These are phyloP conservation scores for Psilocybe mexicana DNA, from an alignment of 1,284 basidiomycete genomes.

Conservation along the genomic window DNA sequence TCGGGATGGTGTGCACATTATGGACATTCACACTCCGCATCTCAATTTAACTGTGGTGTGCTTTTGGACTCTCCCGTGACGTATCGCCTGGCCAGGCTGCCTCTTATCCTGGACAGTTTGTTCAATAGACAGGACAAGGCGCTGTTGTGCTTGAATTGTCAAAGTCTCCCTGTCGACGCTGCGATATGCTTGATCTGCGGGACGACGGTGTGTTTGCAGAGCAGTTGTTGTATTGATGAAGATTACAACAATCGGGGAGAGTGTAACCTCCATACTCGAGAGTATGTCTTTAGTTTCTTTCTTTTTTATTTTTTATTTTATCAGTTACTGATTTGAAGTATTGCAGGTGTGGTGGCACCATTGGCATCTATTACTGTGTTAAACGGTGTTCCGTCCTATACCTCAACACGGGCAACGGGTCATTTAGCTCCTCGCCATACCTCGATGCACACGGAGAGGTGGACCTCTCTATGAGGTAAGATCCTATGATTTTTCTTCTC, in stretches of 20 bases:
- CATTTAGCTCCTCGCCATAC: conserved; percentile 89
- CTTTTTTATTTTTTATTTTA: conserved; percentile 6
- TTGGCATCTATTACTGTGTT: conserved; percentile 91
- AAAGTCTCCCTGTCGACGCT: conserved; percentile 80
- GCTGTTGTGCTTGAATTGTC: conserved; percentile 77
- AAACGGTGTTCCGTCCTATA: conserved; percentile 94
- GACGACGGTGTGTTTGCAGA: conserved; percentile 86
- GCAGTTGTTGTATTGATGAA: conserved; percentile 86
- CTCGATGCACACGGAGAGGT: conserved; percentile 95
- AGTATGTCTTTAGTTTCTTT: conserved; percentile 55
- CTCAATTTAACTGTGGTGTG: conserved; percentile 73
- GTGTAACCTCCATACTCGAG: conserved; percentile 94
- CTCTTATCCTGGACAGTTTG: conserved; percentile 80
- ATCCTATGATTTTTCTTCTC: conserved; percentile 7
- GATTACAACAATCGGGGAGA: conserved; percentile 72
- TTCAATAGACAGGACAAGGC: conserved; percentile 73
- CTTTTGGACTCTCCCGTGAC: conserved; percentile 81
- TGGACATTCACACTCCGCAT: conserved; percentile 70
- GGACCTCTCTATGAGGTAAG: conserved; percentile 89
- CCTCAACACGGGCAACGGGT: conserved; percentile 86
- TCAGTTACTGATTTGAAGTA: conserved; percentile 3
- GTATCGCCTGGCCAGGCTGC: conserved; percentile 86
- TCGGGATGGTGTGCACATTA: conserved; percentile 86
- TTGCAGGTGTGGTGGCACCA: conserved; percentile 82
- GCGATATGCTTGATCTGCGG: conserved; percentile 95